Conservation (phyloP, 345 rosid species). For the Dimocarpus longan region DNA sequence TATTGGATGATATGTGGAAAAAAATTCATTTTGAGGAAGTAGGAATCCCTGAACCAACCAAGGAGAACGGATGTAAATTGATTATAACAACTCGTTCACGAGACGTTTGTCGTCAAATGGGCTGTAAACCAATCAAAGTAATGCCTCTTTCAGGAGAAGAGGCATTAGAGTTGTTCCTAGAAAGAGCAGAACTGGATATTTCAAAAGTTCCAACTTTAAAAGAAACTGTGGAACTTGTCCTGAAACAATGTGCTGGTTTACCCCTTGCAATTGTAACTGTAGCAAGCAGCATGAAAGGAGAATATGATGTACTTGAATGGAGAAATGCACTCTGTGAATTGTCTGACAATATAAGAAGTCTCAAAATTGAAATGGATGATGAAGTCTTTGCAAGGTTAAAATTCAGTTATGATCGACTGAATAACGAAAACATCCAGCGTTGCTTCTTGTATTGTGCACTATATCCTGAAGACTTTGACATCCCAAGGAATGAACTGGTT, state of each 20-base stretch:
- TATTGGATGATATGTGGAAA: constrained; percentile 8
- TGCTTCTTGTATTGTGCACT: constrained; percentile 25
- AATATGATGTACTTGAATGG: constrained; percentile 19
- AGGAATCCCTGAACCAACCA: constrained; percentile 14
- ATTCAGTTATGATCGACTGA: constrained; percentile 26
- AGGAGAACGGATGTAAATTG: constrained; percentile 22
- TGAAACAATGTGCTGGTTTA: constrained; percentile 24
- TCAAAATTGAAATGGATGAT: neutral
- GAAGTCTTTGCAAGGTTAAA: constrained; percentile 14
- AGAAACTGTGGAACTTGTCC: neutral
- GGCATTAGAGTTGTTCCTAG: constrained; percentile 17
- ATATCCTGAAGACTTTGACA: neutral
- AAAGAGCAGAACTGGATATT: neutral
- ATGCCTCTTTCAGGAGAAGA: constrained; percentile 15
- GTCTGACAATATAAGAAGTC: neutral
- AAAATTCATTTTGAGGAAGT: neutral
- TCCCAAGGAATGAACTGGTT: constrained; percentile 9
- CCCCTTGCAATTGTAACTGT: constrained; percentile 20
- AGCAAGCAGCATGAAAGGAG: constrained; percentile 22
- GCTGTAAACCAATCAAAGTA: constrained; percentile 10
- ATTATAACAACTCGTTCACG: constrained; percentile 27
- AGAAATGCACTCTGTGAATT: constrained; percentile 17
- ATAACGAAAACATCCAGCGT: neutral
- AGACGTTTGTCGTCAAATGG: constrained; percentile 14
- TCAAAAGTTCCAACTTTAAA: neutral